These are phyloP conservation scores for Penicillium coprophilum DNA, from an alignment of 495 filamentous ascomycete species.

Conservation along the genomic window DNA sequence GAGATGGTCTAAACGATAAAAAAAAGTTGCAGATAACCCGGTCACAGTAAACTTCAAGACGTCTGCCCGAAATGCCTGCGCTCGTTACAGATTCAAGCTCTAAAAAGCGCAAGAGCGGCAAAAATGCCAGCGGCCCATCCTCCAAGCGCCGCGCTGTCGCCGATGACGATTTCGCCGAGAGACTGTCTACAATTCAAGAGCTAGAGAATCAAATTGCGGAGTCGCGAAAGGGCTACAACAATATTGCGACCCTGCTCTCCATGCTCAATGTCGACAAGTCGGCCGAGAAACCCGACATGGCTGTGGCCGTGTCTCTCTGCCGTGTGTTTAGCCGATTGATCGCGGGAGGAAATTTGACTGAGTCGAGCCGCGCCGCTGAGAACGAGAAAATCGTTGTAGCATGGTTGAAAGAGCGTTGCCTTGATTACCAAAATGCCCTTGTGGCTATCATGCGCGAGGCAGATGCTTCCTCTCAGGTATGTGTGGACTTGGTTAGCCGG, in stretches of 20 bases:
- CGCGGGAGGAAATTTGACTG: constrained; percentile 67
- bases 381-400: constrained; percentile 70
- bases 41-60: constrained; percentile 1
- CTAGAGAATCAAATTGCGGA: constrained; percentile 78
- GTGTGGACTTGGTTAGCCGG: constrained; percentile 12
- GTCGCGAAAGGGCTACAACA: constrained; percentile 89
- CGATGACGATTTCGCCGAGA: constrained; percentile 47
- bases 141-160: constrained; percentile 49
- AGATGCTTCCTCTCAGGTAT: constrained; percentile 45
- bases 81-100: constrained; percentile 27
- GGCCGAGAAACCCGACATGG: constrained; percentile 46
- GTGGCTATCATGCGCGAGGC: constrained; percentile 54
- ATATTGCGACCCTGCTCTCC: constrained; percentile 72
- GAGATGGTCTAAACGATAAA: constrained; percentile 36
- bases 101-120: constrained; percentile 46
- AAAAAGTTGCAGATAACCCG: constrained; percentile 23
- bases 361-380: constrained; percentile 60
- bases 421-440: constrained; percentile 63
- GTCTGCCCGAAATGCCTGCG: constrained; percentile 35
- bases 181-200: constrained; percentile 57
- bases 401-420: constrained; percentile 76
- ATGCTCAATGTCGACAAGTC: constrained; percentile 52
- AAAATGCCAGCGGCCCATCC: constrained; percentile 35
- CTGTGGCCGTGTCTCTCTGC: constrained; percentile 78
- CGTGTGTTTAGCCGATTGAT: constrained; percentile 86